Conservation (phyloP, 169 alveolate species). For the Plasmodium fragile region DNA sequence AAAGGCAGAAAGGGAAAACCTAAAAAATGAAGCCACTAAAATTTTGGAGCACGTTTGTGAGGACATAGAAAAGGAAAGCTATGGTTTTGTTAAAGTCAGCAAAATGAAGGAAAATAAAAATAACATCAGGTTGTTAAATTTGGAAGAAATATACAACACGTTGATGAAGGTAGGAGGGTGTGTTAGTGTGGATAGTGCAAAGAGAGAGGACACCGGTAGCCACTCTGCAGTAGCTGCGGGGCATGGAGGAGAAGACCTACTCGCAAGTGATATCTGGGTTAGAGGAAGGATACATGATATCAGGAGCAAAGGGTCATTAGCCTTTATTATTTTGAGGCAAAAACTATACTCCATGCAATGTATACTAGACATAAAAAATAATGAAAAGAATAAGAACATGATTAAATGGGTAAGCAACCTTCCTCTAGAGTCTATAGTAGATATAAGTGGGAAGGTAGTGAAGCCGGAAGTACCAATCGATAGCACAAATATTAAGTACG, state of each 20-base stretch:
- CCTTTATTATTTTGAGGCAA: slow-evolving; percentile 86
- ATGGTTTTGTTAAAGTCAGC: slow-evolving; percentile 41
- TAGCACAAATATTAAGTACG: slow-evolving; percentile 94
- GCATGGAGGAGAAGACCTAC: slow-evolving; percentile 12
- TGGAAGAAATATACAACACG: slow-evolving; percentile 50
- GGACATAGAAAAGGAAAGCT: slow-evolving; percentile 63
- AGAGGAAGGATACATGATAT: slow-evolving; percentile 89
- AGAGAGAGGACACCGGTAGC: slow-evolving; percentile 31
- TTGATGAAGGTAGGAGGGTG: background rate
- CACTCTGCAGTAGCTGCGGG: slow-evolving; percentile 20
- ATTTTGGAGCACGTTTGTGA: slow-evolving; percentile 70
- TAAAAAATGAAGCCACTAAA: slow-evolving; percentile 70
- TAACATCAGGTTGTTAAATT: slow-evolving; percentile 30
- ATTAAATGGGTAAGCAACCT: slow-evolving; percentile 89
- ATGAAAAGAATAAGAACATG: slow-evolving; percentile 87
- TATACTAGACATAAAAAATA: slow-evolving; percentile 85
- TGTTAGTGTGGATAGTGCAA: background rate
- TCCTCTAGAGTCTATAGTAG: slow-evolving; percentile 94
- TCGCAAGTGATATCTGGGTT: slow-evolving; percentile 82
- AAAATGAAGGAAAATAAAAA: slow-evolving; percentile 1
- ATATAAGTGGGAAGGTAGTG: slow-evolving; percentile 92
- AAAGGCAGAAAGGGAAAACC: slow-evolving; percentile 74
- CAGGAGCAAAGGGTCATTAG: slow-evolving; percentile 88
- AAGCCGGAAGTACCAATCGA: slow-evolving; percentile 92
- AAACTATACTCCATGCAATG: slow-evolving; percentile 85